Percentiles rank a stretch among this genome's conserved stretches.
These are phyloP conservation scores for Penicillium malachiteum DNA, from an alignment of 495 filamentous ascomycete species.

Conservation along the genomic window DNA sequence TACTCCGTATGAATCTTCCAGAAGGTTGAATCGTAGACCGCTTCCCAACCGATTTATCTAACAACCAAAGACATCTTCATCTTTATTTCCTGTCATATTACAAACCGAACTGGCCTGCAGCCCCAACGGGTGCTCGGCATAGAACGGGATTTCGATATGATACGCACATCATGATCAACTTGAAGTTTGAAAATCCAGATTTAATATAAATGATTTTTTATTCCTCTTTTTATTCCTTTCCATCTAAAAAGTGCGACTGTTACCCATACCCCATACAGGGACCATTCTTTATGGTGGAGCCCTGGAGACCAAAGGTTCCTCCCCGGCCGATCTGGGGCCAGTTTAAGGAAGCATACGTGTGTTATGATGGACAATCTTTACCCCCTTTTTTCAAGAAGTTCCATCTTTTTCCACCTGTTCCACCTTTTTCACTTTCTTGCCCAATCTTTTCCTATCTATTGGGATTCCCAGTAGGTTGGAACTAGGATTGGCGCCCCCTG, in stretches of 20 bases:
- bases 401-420: too few relatives aligned
- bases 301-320: slow-evolving; percentile 16
- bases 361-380: slow-evolving; percentile 17
- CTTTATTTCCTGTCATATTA: slow-evolving; percentile 12
- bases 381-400: slow-evolving; percentile 15
- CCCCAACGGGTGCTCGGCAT: slow-evolving; percentile 22
- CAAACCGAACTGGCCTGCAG: slow-evolving; percentile 13
- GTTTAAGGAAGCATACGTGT: slow-evolving; percentile 12
- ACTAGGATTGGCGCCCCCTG: slow-evolving; percentile 10
- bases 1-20: background rate
- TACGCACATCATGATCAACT: too few relatives aligned
- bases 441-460: slow-evolving; percentile 9
- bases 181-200: too few relatives aligned
- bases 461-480: slow-evolving; percentile 8
- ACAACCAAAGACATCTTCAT: slow-evolving; percentile 9
- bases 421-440: slow-evolving; percentile 18
- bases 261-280: background rate
- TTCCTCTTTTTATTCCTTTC: too few relatives aligned
- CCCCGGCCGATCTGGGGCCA: slow-evolving; percentile 19
- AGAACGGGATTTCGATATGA: slow-evolving; percentile 1
- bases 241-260: too few relatives aligned
- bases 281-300: slow-evolving; percentile 19
- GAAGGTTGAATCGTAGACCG: slow-evolving; percentile 13
- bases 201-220: too few relatives aligned
- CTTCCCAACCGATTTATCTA: slow-evolving; percentile 20